These are phyloP conservation scores for Lantana camara DNA, from an alignment of 257 asterid species.

Conservation along the genomic window DNA sequence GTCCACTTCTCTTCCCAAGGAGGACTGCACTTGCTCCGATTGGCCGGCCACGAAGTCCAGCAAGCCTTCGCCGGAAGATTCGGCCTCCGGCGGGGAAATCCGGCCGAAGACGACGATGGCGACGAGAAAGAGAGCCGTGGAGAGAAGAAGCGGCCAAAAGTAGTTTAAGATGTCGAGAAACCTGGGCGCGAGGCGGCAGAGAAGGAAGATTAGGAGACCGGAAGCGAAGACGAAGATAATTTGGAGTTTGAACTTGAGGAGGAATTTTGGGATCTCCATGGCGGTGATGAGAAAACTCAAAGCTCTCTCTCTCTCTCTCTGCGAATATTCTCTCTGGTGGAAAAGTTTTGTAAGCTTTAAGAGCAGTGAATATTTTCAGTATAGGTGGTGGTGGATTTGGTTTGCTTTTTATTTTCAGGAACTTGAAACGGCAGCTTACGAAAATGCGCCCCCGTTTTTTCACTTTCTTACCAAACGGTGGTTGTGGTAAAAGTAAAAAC, in stretches of 20 bases:
- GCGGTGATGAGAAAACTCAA: conserved; percentile 20
- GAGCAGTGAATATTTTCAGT: conserved; percentile 31
- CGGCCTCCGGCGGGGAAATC: conserved; percentile 53
- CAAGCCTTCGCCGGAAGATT: conserved; percentile 55
- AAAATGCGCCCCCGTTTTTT: conserved; percentile 29
- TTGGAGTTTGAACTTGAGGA: conserved; percentile 57
- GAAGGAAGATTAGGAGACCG: conserved; percentile 15
- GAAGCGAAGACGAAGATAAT: conserved; percentile 36
- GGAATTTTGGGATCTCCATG: conserved; percentile 61
- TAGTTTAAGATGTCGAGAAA: conserved; percentile 50
- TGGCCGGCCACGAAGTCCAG: conserved; percentile 61
- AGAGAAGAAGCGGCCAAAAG: conserved; percentile 74
- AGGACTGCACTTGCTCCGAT: conserved; percentile 38
- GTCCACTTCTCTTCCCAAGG: conserved; percentile 5
- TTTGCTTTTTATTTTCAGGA: conserved; percentile 26
- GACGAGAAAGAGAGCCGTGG: conserved; percentile 68
- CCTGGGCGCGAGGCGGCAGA: conserved; percentile 53
- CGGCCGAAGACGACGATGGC: conserved; percentile 54
- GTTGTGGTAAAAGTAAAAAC: too few relatives aligned
- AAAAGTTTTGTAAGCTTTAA: conserved; percentile 20
- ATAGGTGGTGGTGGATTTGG: conserved; percentile 24
- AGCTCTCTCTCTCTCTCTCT: conserved; percentile 33
- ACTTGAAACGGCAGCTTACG: conserved; percentile 19
- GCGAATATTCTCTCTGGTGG: conserved; percentile 60
- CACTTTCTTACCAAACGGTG: background rate